These are phyloP conservation scores for Westerdykella sp. DNA, from an alignment of 2,329 filamentous ascomycete species.

Conservation along the genomic window DNA sequence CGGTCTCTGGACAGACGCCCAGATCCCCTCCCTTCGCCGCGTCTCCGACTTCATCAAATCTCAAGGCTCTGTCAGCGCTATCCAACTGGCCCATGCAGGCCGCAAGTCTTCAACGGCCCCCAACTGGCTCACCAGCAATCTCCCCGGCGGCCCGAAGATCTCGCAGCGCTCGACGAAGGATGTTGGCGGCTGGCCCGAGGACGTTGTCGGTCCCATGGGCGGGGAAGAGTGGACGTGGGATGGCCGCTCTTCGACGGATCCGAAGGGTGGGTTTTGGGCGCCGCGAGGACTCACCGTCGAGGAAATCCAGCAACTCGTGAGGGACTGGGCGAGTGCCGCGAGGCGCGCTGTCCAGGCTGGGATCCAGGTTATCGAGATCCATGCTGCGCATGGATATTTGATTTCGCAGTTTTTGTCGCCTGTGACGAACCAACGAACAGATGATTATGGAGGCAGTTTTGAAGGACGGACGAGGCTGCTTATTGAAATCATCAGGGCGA, in stretches of 20 bases:
- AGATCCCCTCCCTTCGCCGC: constrained; percentile 8
- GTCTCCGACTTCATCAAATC: constrained; percentile 9
- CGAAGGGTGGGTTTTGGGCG: constrained; percentile 27
- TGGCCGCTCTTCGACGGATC: constrained; percentile 23
- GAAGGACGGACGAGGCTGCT: constrained; percentile 41
- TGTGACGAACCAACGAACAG: constrained; percentile 44
- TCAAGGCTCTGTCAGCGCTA: constrained; percentile 5
- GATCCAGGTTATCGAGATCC: constrained; percentile 50
- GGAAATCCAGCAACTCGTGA: constrained; percentile 36
- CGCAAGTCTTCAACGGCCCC: constrained; percentile 21
- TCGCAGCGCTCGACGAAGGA: constrained; percentile 23
- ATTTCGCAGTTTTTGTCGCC: constrained; percentile 48
- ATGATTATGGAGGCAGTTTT: constrained; percentile 46
- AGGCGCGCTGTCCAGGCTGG: constrained; percentile 51
- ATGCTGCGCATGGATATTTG: constrained; percentile 47
- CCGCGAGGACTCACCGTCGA: constrained; percentile 32
- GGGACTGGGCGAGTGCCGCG: constrained; percentile 41
- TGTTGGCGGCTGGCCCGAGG: constrained; percentile 30
- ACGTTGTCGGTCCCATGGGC: constrained; percentile 35
- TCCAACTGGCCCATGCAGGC: constrained; percentile 14
- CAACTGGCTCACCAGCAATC: constrained; percentile 23
- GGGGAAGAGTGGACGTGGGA: constrained; percentile 38
- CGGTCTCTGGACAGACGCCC: constrained; percentile 11
- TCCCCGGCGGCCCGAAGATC: constrained; percentile 19
- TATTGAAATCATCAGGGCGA: constrained; percentile 38